Base-by-base conservation (phyloP, 164 flowering plant species). In the Kingdonia uniflora region DNA sequence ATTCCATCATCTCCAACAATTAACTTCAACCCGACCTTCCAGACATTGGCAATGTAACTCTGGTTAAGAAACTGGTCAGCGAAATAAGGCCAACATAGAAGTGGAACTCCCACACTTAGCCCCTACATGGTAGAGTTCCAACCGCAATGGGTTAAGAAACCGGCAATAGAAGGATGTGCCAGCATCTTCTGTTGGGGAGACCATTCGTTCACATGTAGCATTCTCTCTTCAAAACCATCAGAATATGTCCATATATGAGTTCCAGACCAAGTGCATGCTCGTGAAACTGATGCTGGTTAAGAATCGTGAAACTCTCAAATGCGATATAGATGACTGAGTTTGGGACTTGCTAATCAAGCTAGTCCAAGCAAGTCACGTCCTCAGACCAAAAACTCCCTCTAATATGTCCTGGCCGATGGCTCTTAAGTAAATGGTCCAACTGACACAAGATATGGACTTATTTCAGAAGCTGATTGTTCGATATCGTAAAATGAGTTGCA, bases 81-180 rank as follows among this genome's bases (percentile, higher is more conserved):
- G 50, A 68, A 71, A 57, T 70, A 61, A 26, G 86, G 83, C 81
- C 82, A 76, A 41, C 84, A 76, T 37, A 75, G 29, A 52, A 81
- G 49, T 16, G 81, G 81, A 2, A 78, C 73, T 5, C 78, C 87
- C 12, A 39, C 52, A 65, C 62, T 68, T 10, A 71, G 17, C 5
- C 75, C 74, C 58, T 79, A 84, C n/a, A 73, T 20, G 12, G 70
- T 66, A 14, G 87, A 79, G 42, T 72, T 74, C 87, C 84, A 81
- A 16, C 87, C 82, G 51, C 85, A 78, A 56, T 82, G 85, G 35
- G 71, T 67, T 16, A 79, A 0, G 58, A 79, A 79, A 43, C 84
- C 77, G 40, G 71, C 82, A 14, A 81, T 56, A 2, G 80, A 62
- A 49, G 76, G 71, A 42, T 81, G 85, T 19, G 54, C 24, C 0